A percentile compares a stretch with the other conserved stretches of the same genome.
phyloP scores from a whole-genome alignment of 768 basidiomycete species.

The Chalciporus piperatus region DNA sequence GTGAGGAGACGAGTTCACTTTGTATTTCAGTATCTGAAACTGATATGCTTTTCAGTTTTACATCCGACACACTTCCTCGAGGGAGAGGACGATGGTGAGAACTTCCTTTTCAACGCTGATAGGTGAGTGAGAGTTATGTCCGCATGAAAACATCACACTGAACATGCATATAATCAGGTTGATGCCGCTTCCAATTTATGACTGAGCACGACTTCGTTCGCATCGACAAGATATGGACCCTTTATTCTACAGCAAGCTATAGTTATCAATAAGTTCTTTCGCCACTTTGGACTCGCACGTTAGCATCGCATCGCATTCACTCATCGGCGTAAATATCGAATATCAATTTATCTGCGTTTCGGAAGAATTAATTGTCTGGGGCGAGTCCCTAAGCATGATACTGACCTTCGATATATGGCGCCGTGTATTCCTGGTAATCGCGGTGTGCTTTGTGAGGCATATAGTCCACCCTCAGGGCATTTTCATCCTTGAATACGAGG shows the following conservation, averaged over 20 bases:
- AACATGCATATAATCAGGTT: slow-evolving; percentile 35
- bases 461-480: slow-evolving; percentile 11
- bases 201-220: slow-evolving; percentile 32
- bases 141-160: slow-evolving; percentile 1
- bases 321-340: slow-evolving; percentile 20
- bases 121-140: slow-evolving; percentile 40
- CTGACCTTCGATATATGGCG: slow-evolving; percentile 20
- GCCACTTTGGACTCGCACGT: not conserved
- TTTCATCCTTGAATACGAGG: slow-evolving; percentile 20
- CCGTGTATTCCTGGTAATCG: slow-evolving; percentile 2
- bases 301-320: slow-evolving; percentile 1
- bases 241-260: not conserved
- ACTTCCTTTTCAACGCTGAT: slow-evolving; percentile 92
- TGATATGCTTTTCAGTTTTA: slow-evolving; percentile 50
- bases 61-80: slow-evolving; percentile 88
- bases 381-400: not conserved
- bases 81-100: slow-evolving; percentile 88
- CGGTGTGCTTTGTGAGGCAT: slow-evolving; percentile 13
- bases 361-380: not conserved
- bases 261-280: not conserved
- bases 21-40: not conserved
- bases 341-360: slow-evolving; percentile 17
- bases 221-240: not conserved
- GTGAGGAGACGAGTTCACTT: slow-evolving; percentile 41
- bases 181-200: slow-evolving; percentile 72